A percentile compares a stretch with the other conserved stretches of the same genome.
Evolutionary conservation across 2,329 filamentous ascomycete genomes (phyloP).

Genomic region (Coleophoma cylindrospora): DNA sequence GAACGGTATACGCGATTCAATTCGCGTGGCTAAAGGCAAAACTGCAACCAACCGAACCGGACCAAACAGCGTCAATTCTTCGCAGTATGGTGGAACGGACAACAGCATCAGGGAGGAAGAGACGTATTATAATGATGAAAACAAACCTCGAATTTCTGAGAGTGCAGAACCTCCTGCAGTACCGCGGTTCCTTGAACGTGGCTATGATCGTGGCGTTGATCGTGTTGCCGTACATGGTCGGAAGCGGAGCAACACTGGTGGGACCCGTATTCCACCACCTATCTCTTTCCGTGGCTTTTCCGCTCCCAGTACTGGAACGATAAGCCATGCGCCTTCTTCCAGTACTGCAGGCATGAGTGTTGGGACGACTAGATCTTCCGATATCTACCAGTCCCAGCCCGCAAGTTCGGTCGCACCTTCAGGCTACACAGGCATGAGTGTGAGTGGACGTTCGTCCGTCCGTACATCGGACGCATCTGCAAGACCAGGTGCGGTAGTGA

Average conservation of each 20-base stretch:
- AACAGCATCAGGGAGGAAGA: slow-evolving; percentile 15
- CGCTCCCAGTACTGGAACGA: slow-evolving; percentile 9
- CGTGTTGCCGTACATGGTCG: slow-evolving; percentile 57
- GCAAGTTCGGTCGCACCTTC: slow-evolving; percentile 30
- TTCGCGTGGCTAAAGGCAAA: slow-evolving; percentile 75
- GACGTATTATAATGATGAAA: slow-evolving; percentile 16
- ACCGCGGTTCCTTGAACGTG: slow-evolving; percentile 61
- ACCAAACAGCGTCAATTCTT: slow-evolving; percentile 30
- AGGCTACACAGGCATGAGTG: slow-evolving; percentile 38
- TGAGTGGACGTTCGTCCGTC: slow-evolving; percentile 27
- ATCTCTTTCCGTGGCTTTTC: slow-evolving; percentile 75
- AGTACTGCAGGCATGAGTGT: slow-evolving; percentile 55
- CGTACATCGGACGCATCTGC: slow-evolving; percentile 25
- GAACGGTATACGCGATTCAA: slow-evolving; percentile 74
- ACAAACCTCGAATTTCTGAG: slow-evolving; percentile 30
- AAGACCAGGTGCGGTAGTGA: slow-evolving; percentile 23
- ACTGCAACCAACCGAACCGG: slow-evolving; percentile 29
- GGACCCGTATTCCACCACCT: slow-evolving; percentile 65
- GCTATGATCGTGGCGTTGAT: slow-evolving; percentile 11
- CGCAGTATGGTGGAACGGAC: slow-evolving; percentile 12
- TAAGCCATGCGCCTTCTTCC: slow-evolving; percentile 33
- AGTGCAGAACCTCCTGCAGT: slow-evolving; percentile 64
- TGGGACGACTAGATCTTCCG: slow-evolving; percentile 54
- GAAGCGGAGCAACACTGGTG: slow-evolving; percentile 79
- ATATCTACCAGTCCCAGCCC: slow-evolving; percentile 52